phyloP scores from a whole-genome alignment of 768 basidiomycete species.

The Boletus subcaerulescens region DNA sequence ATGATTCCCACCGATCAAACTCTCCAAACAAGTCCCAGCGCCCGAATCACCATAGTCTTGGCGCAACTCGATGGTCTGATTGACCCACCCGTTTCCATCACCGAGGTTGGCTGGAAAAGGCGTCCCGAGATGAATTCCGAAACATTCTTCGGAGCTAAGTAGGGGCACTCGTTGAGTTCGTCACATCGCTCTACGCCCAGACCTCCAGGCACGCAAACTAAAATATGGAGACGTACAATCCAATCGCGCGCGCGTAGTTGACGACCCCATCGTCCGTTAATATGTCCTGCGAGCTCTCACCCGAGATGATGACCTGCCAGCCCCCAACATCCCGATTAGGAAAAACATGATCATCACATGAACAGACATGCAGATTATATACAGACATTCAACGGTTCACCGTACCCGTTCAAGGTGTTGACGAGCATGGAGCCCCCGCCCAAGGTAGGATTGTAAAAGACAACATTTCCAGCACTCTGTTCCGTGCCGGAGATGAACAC shows the following conservation, averaged over 20 bases:
- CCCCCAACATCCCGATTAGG: background rate
- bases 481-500: background rate
- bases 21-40: conserved; percentile 47
- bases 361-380: background rate
- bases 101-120: conserved; percentile 45
- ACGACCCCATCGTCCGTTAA: conserved; percentile 54
- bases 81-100: conserved; percentile 43
- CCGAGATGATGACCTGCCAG: conserved; percentile 60
- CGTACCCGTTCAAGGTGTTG: conserved; percentile 36
- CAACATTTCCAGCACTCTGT: conserved; percentile 6
- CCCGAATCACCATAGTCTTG: conserved; percentile 37
- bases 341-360: background rate
- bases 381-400: conserved; percentile 45
- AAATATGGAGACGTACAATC: conserved; percentile 46
- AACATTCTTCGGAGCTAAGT: conserved; percentile 40
- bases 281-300: conserved; percentile 53
- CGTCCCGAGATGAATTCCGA: conserved; percentile 35
- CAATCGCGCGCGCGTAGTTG: conserved; percentile 60
- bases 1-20: conserved; percentile 46
- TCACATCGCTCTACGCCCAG: too few relatives aligned
- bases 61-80: conserved; percentile 45
- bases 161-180: background rate
- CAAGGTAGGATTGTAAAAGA: conserved; percentile 34
- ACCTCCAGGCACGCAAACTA: background rate
- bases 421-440: conserved; percentile 45